Evolutionary conservation across 495 filamentous ascomycete genomes (phyloP), one percentile per base, ranked within the genome.

Genomic region (Clohesyomyces aquaticus): DNA sequence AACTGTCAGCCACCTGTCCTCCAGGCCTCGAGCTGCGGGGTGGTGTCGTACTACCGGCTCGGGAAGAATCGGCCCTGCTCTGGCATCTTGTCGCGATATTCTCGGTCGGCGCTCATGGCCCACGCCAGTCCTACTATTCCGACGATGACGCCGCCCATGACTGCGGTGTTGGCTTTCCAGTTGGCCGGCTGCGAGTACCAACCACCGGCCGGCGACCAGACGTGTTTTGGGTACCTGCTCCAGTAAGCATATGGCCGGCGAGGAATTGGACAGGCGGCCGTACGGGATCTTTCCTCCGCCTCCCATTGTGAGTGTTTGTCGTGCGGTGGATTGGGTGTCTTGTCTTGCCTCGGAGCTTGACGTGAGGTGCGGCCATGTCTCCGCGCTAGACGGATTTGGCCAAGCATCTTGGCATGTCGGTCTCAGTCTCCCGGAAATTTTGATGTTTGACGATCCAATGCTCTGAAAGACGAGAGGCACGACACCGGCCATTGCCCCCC

Each of bases 131-230:
- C 90, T 19, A 84, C 83, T 69, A 96, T 84, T 51, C 90, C 88
- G 68, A 91, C 67, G 48, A 96, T 83, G 51, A 88, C 85, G 1
- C 79, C 80, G 52, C 83, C 81, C 79, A 91, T 86, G 59, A 96
- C 80, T n/a, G 90, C 90, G 9, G 94, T 98, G 79, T 98, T 98
- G 41, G 79, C 74, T 76, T 88, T 95, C 95, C 95, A 98, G 82
- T 98, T 98, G 66, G 80, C 79, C 10, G 94, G 94, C 75, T 91
- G 93, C 28, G 87, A 78, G 78, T 98, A 98, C 94, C 95, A 98
- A 72, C 94, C 94, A 81, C 94, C 94, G 59, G 94, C 83, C 61
- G 94, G 94, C 72, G 94, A 98, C 94, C 94, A 98, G 80, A 98
- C 90, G 81, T 98, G 92, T 81, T 96, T 96, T 73, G 94, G 94